Evolutionary conservation across 495 filamentous ascomycete species (phyloP).

Genomic region (Neurospora pannonica): DNA sequence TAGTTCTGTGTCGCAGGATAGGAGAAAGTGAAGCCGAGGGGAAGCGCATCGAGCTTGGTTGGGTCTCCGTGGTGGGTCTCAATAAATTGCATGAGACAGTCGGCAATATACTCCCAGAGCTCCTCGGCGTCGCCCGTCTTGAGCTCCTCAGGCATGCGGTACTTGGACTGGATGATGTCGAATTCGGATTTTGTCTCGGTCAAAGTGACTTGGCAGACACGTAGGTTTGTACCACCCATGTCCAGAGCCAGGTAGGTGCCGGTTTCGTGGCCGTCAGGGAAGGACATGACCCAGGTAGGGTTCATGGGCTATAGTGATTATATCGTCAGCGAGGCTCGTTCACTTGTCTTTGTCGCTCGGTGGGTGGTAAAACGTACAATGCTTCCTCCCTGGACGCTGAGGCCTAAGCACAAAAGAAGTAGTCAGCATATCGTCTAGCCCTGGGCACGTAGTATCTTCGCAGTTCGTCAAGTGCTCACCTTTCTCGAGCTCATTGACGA

Average conservation of each 20-base stretch:
- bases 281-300: conserved; percentile 94
- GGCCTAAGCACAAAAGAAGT: conserved; percentile 37
- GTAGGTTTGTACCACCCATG: conserved; percentile 97
- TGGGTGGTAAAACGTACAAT: conserved; percentile 56
- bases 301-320: conserved; percentile 75
- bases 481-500: conserved; percentile 79
- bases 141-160: conserved; percentile 91
- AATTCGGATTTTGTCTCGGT: conserved; percentile 89
- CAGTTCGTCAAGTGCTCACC: conserved; percentile 36
- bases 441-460: not conserved
- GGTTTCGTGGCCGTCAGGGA: conserved; percentile 79
- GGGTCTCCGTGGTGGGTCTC: conserved; percentile 74
- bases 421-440: not conserved
- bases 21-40: conserved; percentile 96
- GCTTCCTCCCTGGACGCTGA: conserved; percentile 79
- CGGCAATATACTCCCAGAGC: conserved; percentile 96
- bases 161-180: conserved; percentile 98
- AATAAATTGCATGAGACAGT: conserved; percentile 93
- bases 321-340: conserved; percentile 5
- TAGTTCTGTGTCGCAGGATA: conserved; percentile 95
- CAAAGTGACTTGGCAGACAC: conserved; percentile 92
- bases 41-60: conserved; percentile 53
- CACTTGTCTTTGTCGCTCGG: not conserved
- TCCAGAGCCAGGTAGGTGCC: conserved; percentile 91
- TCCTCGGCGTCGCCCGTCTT: conserved; percentile 85